Conservation (phyloP, 1,284 basidiomycete genomes). For the Porodaedalea pini region DNA sequence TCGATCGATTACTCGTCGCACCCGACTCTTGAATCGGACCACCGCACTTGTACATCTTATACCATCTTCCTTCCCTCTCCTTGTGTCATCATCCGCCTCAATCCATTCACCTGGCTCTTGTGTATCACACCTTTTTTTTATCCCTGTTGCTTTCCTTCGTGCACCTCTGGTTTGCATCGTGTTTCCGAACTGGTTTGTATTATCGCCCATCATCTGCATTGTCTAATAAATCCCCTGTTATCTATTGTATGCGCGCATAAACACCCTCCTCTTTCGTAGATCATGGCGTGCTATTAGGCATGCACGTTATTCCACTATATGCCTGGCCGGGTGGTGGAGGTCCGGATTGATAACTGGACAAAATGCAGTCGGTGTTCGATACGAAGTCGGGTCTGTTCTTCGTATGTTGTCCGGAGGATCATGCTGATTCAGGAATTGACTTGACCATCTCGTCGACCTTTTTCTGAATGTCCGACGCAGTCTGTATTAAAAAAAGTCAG, state of each 20-base stretch:
- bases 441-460: constrained; percentile 67
- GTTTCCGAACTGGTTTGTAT: constrained; percentile 3
- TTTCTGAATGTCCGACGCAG: constrained; percentile 66
- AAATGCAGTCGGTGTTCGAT: too few relatives aligned
- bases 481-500: constrained; percentile 39
- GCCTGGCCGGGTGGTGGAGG: too few relatives aligned
- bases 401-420: background rate
- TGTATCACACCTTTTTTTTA: constrained; percentile 12
- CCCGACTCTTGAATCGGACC: constrained; percentile 17
- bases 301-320: too few relatives aligned
- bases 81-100: background rate
- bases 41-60: constrained; percentile 19
- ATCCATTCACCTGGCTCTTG: constrained; percentile 1
- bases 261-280: background rate
- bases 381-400: too few relatives aligned
- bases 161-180: background rate
- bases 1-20: background rate
- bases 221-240: constrained; percentile 5
- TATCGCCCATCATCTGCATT: background rate
- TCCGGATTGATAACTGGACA: too few relatives aligned
- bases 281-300: background rate
- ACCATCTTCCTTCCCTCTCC: constrained; percentile 20
- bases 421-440: constrained; percentile 32
- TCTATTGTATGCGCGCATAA: background rate
- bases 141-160: background rate